These are phyloP conservation scores for Datisca glomerata DNA, from an alignment of 306 rosid genomes.

Conservation along the genomic window DNA sequence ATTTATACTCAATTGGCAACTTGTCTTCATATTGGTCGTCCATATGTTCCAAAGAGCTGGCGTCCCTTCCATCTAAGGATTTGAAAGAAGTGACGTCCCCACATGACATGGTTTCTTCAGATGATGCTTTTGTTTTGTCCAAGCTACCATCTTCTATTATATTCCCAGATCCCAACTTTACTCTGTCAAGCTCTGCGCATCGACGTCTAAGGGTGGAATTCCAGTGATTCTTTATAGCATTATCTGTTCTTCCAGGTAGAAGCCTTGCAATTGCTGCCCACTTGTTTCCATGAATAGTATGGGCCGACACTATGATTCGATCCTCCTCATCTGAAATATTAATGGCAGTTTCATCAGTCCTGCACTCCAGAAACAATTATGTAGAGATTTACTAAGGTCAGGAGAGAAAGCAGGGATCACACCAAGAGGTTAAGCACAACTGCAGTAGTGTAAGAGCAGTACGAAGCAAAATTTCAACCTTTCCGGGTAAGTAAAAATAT, in stretches of 20 bases:
- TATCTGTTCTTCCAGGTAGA: constrained; percentile 83
- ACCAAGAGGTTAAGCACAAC: neutral
- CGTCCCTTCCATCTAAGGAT: constrained; percentile 64
- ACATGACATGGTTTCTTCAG: constrained; percentile 78
- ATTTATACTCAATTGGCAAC: constrained; percentile 28
- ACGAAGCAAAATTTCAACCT: neutral
- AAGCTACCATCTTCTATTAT: constrained; percentile 47
- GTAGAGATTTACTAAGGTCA: neutral
- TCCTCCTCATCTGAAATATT: constrained; percentile 84
- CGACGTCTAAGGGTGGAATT: constrained; percentile 81
- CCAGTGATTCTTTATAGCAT: constrained; percentile 92
- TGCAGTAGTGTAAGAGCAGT: no score
- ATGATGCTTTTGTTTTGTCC: constrained; percentile 77
- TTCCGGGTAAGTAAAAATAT: neutral
- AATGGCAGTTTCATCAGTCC: constrained; percentile 13
- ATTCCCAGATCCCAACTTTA: constrained; percentile 43
- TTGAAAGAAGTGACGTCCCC: constrained; percentile 70
- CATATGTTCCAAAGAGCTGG: constrained; percentile 36
- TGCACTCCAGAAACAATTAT: constrained; percentile 6
- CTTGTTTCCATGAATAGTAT: constrained; percentile 77
- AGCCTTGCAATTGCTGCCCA: constrained; percentile 89
- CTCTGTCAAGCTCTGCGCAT: constrained; percentile 36
- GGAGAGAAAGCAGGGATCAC: neutral
- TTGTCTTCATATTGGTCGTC: constrained; percentile 41
- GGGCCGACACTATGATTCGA: constrained; percentile 75